phyloP scores from a whole-genome alignment of 805 yeast genomes.

The Candida maris region DNA sequence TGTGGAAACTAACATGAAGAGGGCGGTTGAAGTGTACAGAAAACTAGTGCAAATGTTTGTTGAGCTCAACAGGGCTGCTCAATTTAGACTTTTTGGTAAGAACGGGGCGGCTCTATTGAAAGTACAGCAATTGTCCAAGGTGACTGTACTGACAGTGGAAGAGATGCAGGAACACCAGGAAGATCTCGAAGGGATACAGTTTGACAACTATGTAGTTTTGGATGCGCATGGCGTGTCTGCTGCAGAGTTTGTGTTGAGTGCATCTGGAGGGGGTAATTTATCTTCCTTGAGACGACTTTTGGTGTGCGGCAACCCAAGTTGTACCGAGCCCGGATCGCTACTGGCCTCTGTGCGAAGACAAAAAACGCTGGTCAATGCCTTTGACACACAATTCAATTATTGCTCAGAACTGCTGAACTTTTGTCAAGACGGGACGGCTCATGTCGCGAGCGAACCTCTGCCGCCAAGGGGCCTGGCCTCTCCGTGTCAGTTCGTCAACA shows the following conservation, averaged over 20 bases:
- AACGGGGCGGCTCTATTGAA: neutral
- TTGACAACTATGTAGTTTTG: slow-evolving; percentile 29
- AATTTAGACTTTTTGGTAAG: neutral
- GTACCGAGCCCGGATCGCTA: slow-evolving; percentile 4
- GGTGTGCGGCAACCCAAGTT: slow-evolving; percentile 33
- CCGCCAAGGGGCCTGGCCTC: too few species aligned
- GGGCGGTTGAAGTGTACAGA: slow-evolving; percentile 4
- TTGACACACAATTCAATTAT: slow-evolving; percentile 5
- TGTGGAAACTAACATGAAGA: slow-evolving; percentile 5
- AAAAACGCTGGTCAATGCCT: too few species aligned
- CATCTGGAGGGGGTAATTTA: slow-evolving; percentile 15
- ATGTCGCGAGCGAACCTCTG: too few species aligned
- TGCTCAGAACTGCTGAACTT: slow-evolving; percentile 3
- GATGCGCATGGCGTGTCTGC: slow-evolving; percentile 34
- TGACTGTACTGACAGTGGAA: slow-evolving; percentile 2
- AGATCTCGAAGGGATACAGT: slow-evolving; percentile 10
- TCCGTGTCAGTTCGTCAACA: slow-evolving; percentile 31
- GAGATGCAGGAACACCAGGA: slow-evolving; percentile 2
- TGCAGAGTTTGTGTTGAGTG: slow-evolving; percentile 30
- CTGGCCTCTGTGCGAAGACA: neutral
- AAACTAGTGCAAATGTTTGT: slow-evolving; percentile 13
- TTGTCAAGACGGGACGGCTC: neutral
- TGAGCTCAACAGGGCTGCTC: slow-evolving; percentile 8
- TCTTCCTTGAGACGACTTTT: slow-evolving; percentile 25
- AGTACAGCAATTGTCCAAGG: slow-evolving; percentile 1